phyloP scores from a whole-genome alignment of 2,329 filamentous ascomycete species.

The Fusarium albosuccineum region DNA sequence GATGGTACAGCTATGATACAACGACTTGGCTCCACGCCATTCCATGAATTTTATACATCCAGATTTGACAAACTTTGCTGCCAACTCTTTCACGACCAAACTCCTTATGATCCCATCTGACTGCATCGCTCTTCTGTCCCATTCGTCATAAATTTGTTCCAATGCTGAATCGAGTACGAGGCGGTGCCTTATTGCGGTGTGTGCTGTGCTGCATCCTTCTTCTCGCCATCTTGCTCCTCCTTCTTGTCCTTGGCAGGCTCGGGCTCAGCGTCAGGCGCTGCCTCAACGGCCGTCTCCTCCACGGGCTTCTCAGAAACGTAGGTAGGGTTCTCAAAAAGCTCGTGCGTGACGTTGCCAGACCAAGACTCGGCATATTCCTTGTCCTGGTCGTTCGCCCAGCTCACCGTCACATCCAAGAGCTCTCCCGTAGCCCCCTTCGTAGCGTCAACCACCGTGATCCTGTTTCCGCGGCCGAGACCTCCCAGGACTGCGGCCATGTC shows the following conservation, averaged over 20 bases:
- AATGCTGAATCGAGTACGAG: not conserved
- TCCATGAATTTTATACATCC: conserved; percentile 36
- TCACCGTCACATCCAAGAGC: conserved; percentile 61
- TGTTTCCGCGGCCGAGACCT: conserved; percentile 65
- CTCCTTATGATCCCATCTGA: conserved; percentile 6
- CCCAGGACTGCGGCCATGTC: conserved; percentile 72
- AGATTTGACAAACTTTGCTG: conserved; percentile 25
- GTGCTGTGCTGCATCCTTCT: conserved; percentile 3
- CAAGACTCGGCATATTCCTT: conserved; percentile 61
- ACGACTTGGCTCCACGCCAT: conserved; percentile 44
- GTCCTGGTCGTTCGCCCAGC: conserved; percentile 65
- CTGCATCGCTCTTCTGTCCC: conserved; percentile 1
- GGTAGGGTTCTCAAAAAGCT: conserved; percentile 51
- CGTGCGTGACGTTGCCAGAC: conserved; percentile 67
- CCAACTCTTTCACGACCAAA: conserved; percentile 17
- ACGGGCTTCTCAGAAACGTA: conserved; percentile 36
- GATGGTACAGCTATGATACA: conserved; percentile 50
- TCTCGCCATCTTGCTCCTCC: conserved; percentile 1
- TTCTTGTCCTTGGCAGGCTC: not conserved
- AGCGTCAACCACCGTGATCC: conserved; percentile 52
- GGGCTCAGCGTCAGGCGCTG: conserved; percentile 18
- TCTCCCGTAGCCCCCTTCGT: conserved; percentile 36
- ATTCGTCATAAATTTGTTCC: conserved; percentile 5
- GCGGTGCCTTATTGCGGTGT: conserved; percentile 6
- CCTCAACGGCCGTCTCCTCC: conserved; percentile 15